Base-by-base conservation (phyloP, 148 eudicot genomes). In the Simmondsia chinensis region DNA sequence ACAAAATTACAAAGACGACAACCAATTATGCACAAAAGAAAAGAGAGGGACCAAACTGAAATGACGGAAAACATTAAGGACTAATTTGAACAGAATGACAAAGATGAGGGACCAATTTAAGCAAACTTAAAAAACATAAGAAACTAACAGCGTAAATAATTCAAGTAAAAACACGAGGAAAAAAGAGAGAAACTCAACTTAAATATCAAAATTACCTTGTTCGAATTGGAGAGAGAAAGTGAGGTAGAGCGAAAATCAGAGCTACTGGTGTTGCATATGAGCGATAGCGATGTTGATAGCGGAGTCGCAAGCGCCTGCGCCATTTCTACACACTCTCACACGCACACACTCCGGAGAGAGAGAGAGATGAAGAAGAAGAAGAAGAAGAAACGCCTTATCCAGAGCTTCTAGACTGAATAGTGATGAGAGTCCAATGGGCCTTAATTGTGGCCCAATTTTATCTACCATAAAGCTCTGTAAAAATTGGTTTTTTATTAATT, bases 151-250 rank as follows among this genome's bases (percentile, higher is more conserved):
- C 1, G 21, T 21, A 53, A 51, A 3, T 7, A 33, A 5, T 17
- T 5, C 16, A 32, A 24, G 14, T 43, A 47, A 14, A 10, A 34
- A 4, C 13, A 24, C 50, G 20, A 29, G 3, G 10, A 23, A 36
- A 28, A 26, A 24, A 17, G 6, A 5, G 42, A 46, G 19, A 16
- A 3, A n/a, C n/a, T n/a, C n/a, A n/a, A n/a, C n/a, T n/a, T n/a
- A n/a, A n/a, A n/a, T n/a, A n/a, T n/a, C n/a, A n/a, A n/a, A n/a
- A 14, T 0, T 55, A 79, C 86, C 86, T 71, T 79, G 35, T 40
- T 28, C n/a, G 56, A 16, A 11, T 54, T 48, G 35, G 77, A 77
- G 57, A 66, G 64, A 40, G 74, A 43, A 31, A 61, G 11, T 10
- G 73, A 61, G 29, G 38, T 20, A 5, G 54, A 17, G 54, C 13